phyloP scores from a whole-genome alignment of 805 yeast genomes.

The Lachancea sp. region DNA sequence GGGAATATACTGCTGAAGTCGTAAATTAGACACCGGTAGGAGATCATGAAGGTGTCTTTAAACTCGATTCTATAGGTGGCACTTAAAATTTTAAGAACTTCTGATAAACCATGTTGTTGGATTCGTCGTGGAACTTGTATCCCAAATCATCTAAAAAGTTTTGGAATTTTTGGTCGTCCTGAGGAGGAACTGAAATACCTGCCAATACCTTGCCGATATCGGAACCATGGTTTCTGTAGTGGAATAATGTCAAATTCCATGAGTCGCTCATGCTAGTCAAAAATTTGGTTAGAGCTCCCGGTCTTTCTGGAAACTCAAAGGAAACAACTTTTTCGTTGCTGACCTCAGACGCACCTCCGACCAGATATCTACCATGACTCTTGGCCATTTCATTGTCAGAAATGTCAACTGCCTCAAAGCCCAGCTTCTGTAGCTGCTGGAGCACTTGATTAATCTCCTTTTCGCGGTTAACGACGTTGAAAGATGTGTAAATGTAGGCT shows the following conservation, averaged over 20 bases:
- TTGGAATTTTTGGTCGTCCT: slow-evolving; percentile 58
- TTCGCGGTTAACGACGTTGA: slow-evolving; percentile 70
- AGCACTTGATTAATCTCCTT: slow-evolving; percentile 65
- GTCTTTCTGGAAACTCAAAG: slow-evolving; percentile 96
- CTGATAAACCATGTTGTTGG: slow-evolving; percentile 79
- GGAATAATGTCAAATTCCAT: slow-evolving; percentile 94
- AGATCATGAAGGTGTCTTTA: too few relatives aligned
- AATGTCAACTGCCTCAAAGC: slow-evolving; percentile 74
- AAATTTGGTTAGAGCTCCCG: slow-evolving; percentile 86
- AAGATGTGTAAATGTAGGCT: slow-evolving; percentile 85
- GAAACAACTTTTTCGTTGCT: slow-evolving; percentile 70
- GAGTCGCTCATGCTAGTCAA: slow-evolving; percentile 60
- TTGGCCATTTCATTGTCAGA: slow-evolving; percentile 93
- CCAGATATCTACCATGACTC: slow-evolving; percentile 90
- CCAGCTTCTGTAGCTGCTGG: slow-evolving; percentile 50
- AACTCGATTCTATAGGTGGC: too few relatives aligned
- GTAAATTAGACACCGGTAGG: too few relatives aligned
- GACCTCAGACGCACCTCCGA: slow-evolving; percentile 80
- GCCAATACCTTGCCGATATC: slow-evolving; percentile 91
- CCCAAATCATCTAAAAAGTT: slow-evolving; percentile 64
- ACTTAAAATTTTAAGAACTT: slow-evolving; percentile 54
- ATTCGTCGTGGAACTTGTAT: slow-evolving; percentile 73
- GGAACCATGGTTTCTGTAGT: slow-evolving; percentile 94
- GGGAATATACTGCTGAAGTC: too few relatives aligned
- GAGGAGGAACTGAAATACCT: slow-evolving; percentile 78